Evolutionary conservation across 805 yeast genomes (phyloP).

Genomic region (Naumovozyma dairenensis): DNA sequence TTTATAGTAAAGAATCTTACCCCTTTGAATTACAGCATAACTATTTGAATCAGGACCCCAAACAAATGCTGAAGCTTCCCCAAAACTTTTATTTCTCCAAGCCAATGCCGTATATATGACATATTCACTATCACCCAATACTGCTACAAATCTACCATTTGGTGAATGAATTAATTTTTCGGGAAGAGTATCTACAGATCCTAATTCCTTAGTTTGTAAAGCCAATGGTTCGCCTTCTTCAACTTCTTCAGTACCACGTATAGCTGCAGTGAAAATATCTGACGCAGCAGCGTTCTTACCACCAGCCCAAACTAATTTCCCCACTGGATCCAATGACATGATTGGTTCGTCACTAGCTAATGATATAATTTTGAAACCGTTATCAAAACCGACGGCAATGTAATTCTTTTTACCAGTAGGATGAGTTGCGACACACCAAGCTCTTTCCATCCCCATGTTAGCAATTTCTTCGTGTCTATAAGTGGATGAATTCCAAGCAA

Average conservation of each 20-base stretch:
- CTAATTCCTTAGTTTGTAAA: conserved; percentile 79
- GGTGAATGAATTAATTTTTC: conserved; percentile 84
- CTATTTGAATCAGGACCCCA: conserved; percentile 91
- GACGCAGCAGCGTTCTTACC: conserved; percentile 51
- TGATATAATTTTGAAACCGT: conserved; percentile 81
- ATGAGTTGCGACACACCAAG: conserved; percentile 85
- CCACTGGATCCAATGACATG: conserved; percentile 84
- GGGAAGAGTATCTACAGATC: conserved; percentile 91
- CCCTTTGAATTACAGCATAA: conserved; percentile 65
- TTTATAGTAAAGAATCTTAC: conserved; percentile 60
- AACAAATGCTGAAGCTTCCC: conserved; percentile 79
- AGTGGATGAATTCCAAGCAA: conserved; percentile 91
- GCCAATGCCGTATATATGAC: conserved; percentile 93
- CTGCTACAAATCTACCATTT: conserved; percentile 93
- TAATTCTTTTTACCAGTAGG: conserved; percentile 57
- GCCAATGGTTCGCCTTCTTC: conserved; percentile 77
- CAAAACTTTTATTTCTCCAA: conserved; percentile 94
- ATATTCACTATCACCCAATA: conserved; percentile 96
- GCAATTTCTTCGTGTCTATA: conserved; percentile 88
- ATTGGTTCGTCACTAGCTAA: conserved; percentile 93
- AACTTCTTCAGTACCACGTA: conserved; percentile 56
- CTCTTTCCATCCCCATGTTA: conserved; percentile 87
- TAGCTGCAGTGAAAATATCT: conserved; percentile 76
- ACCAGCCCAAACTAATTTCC: conserved; percentile 78
- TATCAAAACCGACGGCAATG: conserved; percentile 88